Evolutionary conservation across 257 asterid species (phyloP), one percentile per base, ranked within the genome.

Genomic region (Ilex asprella): DNA sequence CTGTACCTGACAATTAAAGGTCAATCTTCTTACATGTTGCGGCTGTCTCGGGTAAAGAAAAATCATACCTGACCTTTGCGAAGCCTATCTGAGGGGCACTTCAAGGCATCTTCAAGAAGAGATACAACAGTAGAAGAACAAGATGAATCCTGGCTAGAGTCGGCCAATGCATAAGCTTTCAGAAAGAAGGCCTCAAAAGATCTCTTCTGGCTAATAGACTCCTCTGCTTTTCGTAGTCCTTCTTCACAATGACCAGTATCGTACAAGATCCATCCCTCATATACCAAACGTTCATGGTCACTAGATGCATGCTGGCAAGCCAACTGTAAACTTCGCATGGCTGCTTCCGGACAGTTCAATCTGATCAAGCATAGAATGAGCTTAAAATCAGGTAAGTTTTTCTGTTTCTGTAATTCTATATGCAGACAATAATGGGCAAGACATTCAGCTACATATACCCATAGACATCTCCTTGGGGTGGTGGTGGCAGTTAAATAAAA

Each of bases 111-210:
- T 76, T 93, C 91, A 54, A 93, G 97, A 74, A 93, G 99, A 1
- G 90, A 79, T 64, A 90, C 73, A 52, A 93, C 97, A 50, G 84
- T 79, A 16, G 97, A 84, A 7, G 99, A 89, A 81, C 94, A 87
- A 50, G 99, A 93, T 31, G 95, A 84, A 70, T 93, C 97, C 49
- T 77, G 84, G 82, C 95, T 82, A 31, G 99, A 93, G 75, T 93
- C 99, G 0, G 99, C 99, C 69, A 93, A 84, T 62, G 99, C 99
- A 75, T 89, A 93, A 30, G 99, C 99, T 86, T 93, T 93, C 78
- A 93, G 74, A 83, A 93, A 93, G 79, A 87, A 93, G 46, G 99
- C 99, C 82, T 93, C 99, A 53, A 93, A 93, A 46, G 99, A 93
- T 79, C 99, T 87, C 70, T 86, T 94, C 55, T 82, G 89, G 71